These are phyloP conservation scores for Coemansia interrupta DNA, from an alignment of 192 early-diverging fungal species.

Conservation along the genomic window DNA sequence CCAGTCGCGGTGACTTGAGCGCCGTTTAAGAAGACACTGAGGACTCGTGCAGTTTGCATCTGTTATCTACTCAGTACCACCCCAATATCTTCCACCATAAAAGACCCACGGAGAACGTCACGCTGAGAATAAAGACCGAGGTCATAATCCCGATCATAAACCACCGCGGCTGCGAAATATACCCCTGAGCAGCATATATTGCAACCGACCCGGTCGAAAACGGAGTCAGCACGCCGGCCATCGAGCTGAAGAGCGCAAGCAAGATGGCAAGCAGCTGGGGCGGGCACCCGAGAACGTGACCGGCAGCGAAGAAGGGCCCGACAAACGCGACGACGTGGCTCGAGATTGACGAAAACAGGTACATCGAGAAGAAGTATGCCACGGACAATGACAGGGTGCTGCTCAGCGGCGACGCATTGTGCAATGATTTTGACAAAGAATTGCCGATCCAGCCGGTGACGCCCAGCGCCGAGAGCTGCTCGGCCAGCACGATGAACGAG, in stretches of 20 bases:
- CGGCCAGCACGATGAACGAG: slow-evolving; percentile 72
- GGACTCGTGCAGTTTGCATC: not conserved
- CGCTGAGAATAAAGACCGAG: slow-evolving; percentile 51
- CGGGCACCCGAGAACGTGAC: slow-evolving; percentile 56
- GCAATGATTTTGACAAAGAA: slow-evolving; percentile 47
- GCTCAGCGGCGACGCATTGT: slow-evolving; percentile 37
- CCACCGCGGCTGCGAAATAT: slow-evolving; percentile 59
- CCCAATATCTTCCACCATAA: slow-evolving; percentile 70
- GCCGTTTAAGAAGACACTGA: no score
- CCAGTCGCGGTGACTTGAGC: no score
- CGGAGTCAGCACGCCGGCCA: slow-evolving; percentile 59
- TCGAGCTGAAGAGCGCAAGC: slow-evolving; percentile 62
- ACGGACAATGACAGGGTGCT: slow-evolving; percentile 50
- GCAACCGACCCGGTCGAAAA: slow-evolving; percentile 57
- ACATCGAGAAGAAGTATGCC: slow-evolving; percentile 69
- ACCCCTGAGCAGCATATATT: slow-evolving; percentile 62
- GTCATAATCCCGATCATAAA: slow-evolving; percentile 58
- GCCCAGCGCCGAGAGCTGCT: slow-evolving; percentile 69
- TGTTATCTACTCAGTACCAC: slow-evolving; percentile 43
- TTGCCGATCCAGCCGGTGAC: slow-evolving; percentile 64
- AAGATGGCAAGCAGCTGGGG: slow-evolving; percentile 57
- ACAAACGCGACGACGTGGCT: slow-evolving; percentile 69
- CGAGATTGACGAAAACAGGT: slow-evolving; percentile 70
- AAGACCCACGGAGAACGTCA: slow-evolving; percentile 63
- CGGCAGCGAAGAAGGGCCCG: slow-evolving; percentile 72